Conservation (phyloP, 192 early-diverging fungal species). For the Allomyces javanicus region DNA sequence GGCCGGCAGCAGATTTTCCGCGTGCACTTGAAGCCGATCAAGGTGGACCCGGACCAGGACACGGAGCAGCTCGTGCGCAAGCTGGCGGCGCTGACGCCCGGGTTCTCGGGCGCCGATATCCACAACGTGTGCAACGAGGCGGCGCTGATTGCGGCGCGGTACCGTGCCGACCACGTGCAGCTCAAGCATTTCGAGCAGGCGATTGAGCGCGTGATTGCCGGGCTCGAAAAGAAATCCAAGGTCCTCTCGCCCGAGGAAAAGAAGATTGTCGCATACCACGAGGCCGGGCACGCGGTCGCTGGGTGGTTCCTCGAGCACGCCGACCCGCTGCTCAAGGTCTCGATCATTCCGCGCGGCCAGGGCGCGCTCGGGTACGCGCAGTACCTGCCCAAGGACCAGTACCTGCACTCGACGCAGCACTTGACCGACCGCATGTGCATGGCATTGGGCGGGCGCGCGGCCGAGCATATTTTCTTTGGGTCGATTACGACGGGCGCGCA, state of each 20-base stretch:
- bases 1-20: constrained; percentile 90
- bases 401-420: constrained; percentile 79
- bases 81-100: constrained; percentile 88
- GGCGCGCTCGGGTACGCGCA: constrained; percentile 97
- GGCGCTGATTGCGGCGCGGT: constrained; percentile 86
- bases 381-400: constrained; percentile 94
- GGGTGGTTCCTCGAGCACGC: constrained; percentile 96
- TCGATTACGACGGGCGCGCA: constrained; percentile 88
- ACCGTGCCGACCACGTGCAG: constrained; percentile 49
- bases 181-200: constrained; percentile 90
- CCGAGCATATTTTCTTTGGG: constrained; percentile 84
- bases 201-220: constrained; percentile 95
- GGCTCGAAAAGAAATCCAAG: constrained; percentile 91
- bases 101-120: constrained; percentile 95
- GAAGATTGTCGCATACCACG: constrained; percentile 97
- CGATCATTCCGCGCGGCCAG: constrained; percentile 89
- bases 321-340: constrained; percentile 90
- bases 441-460: constrained; percentile 62
- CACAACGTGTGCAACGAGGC: constrained; percentile 98
- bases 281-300: constrained; percentile 95
- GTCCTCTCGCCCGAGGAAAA: constrained; percentile 92
- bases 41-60: constrained; percentile 54
- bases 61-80: constrained; percentile 56
- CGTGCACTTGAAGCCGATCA: constrained; percentile 84
- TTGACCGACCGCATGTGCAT: constrained; percentile 83